Evolutionary conservation across 2,329 filamentous ascomycete species (phyloP), one percentile per base, ranked within the genome.

Genomic region (Fusarium acutatum): DNA sequence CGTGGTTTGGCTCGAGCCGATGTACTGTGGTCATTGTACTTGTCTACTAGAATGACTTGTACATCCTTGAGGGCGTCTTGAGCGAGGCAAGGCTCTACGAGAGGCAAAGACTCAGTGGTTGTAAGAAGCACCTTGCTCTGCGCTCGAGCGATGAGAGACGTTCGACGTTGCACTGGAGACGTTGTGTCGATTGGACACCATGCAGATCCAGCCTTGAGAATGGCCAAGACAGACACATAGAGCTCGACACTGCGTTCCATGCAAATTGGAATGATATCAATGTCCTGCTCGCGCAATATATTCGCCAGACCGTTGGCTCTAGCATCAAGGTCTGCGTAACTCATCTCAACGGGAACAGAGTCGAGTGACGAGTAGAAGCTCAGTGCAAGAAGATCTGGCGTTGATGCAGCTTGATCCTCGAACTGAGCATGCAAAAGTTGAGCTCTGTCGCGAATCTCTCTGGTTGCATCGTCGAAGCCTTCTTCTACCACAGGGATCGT

Each of bases 181-280:
- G 69, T 72, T 17, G 65, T 57, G 6, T 72, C 69, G 3, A 72
- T 69, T 0, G 69, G 69, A 34, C 53, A 72, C 69, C 69, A 72
- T 10, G 69, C 69, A 1, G 69, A 72, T 0, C 69, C 69, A 14
- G 69, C 53, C 22, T 72, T 72, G 2, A 72, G 30, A 26, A 72
- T 72, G 10, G 69, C 69, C 34, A 72, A 4, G 11, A 72, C 53
- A 7, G 69, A 32, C 1, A 72, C 69, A 12, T 72, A 72, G 1
- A 72, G 34, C 17, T 72, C 69, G 5, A 69, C 28, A 5, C 64
- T 72, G 0, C 69, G 53, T 5, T 72, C 64, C 20, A 72, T 37
- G 0, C 69, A 72, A 6, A 72, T 72, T 0, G 69, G 69, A 12
- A 72, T 69, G 3, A 72, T 56, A 7, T 57, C 69, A 6, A 69